These are phyloP conservation scores for Ehretia macrophylla DNA, from an alignment of 257 asterid genomes.

Conservation along the genomic window DNA sequence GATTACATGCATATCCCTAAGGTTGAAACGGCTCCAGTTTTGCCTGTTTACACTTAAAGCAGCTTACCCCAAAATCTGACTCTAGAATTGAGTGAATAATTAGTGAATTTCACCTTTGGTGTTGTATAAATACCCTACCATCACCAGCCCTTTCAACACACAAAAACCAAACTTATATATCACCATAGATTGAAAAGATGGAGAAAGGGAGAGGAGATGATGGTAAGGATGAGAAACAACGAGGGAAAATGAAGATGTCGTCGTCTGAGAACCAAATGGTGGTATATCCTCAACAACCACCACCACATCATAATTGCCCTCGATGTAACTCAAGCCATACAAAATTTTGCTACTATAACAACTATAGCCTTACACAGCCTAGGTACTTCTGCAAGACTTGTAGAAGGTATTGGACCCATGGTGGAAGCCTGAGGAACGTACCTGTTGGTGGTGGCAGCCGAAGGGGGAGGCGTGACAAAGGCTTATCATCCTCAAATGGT, in stretches of 20 bases:
- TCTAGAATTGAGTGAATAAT: no score
- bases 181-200: constrained; percentile 10
- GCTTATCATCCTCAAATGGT: constrained; percentile 13
- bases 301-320: constrained; percentile 27
- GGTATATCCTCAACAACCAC: constrained; percentile 11
- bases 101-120: no score
- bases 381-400: constrained; percentile 33
- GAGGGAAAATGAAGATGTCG: constrained; percentile 24
- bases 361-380: constrained; percentile 32
- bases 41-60: no score
- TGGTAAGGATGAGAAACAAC: constrained; percentile 19
- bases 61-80: no score
- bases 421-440: constrained; percentile 35
- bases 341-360: constrained; percentile 34
- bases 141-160: no score
- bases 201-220: constrained; percentile 25
- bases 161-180: no score
- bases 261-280: constrained; percentile 11
- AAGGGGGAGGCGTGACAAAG: constrained; percentile 17
- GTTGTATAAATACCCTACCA: no score
- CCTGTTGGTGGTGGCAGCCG: constrained; percentile 37
- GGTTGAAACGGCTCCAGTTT: no score
- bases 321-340: constrained; percentile 33
- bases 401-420: constrained; percentile 39
- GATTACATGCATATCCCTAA: no score